Evolutionary conservation across 2,329 filamentous ascomycete genomes (phyloP), one percentile per base, ranked within the genome.

Genomic region (Fusarium guadeloupense): DNA sequence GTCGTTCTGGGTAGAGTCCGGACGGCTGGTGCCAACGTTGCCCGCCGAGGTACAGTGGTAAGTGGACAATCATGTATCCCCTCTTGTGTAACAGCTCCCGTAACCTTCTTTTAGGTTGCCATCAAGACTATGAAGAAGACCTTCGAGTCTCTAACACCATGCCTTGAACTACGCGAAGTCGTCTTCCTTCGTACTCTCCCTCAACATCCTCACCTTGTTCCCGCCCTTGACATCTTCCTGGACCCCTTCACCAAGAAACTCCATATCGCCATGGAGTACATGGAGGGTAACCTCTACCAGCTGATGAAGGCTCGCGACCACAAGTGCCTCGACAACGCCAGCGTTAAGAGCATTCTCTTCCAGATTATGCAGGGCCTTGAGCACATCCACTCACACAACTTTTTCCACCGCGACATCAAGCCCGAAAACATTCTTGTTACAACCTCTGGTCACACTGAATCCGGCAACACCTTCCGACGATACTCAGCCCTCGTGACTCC

Each of bases 121-220:
- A 97, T 99, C 80, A 99, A 99, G 80, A 98, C 95, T 6, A 99
- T 99, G 95, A 99, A 99, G 84, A 99, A 99, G 85, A 93, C 90
- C 0, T 99, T 98, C 71, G 93, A 98, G 69, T 96, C 92, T 2
- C 93, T 97, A 73, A 81, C 86, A 14, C 90, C 93, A 46, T 99
- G 95, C 75, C 80, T 97, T 63, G 95, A 99, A 77, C 85, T 99
- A 48, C 89, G 95, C 60, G 95, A 99, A 77, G 95, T 99, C 65
- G 95, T 99, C 74, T 99, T 99, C 78, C 82, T 99, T 40, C 89
- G 92, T 72, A 94, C 93, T 10, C 82, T 99, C 14, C 95, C 95
- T 3, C 82, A 85, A 38, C 95, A 99, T 73, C 87, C 88, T 68
- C 95, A 99, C 76, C 85, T 99, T 28, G 95, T 99, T n/a, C 95